A percentile compares a stretch with the other conserved stretches of the same genome.
These are phyloP conservation scores for Tilletia walkeri DNA, from an alignment of 1,284 basidiomycete species.

Conservation along the genomic window DNA sequence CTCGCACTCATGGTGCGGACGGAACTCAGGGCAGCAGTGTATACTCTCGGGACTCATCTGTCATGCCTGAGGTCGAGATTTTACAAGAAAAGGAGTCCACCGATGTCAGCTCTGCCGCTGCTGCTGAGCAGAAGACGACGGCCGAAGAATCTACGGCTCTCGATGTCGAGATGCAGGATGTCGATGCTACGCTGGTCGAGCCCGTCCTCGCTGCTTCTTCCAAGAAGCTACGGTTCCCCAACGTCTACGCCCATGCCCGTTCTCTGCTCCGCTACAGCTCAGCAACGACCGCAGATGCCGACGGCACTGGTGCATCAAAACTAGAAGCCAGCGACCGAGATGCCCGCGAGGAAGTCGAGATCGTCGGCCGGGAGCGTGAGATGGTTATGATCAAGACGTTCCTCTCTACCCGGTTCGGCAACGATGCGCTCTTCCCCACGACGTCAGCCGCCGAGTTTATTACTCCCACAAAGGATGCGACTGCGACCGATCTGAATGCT, in stretches of 20 bases:
- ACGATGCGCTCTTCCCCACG: constrained; percentile 28
- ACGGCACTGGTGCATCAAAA: constrained; percentile 26
- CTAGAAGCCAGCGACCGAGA: constrained; percentile 20
- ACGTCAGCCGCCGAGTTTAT: background rate
- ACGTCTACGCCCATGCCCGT: constrained; percentile 56
- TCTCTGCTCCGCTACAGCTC: constrained; percentile 51
- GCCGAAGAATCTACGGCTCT: background rate
- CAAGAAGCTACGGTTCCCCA: constrained; percentile 27
- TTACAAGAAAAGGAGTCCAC: background rate
- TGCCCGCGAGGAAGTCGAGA: constrained; percentile 34
- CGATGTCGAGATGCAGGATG: constrained; percentile 12
- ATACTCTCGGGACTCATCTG: background rate
- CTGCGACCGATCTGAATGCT: background rate
- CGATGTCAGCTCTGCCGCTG: background rate
- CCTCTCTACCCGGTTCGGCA: constrained; percentile 38
- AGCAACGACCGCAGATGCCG: constrained; percentile 31
- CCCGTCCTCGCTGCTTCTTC: background rate
- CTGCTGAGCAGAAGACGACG: background rate
- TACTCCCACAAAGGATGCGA: too few species aligned
- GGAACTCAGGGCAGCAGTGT: background rate
- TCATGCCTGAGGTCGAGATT: constrained; percentile 4
- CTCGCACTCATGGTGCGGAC: background rate
- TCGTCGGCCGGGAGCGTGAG: constrained; percentile 53
- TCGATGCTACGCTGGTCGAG: background rate
- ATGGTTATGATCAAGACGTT: constrained; percentile 48